Evolutionary conservation across 441 rosid genomes (phyloP), one percentile per base, ranked within the genome.

Genomic region (Flueggea neowawraea): DNA sequence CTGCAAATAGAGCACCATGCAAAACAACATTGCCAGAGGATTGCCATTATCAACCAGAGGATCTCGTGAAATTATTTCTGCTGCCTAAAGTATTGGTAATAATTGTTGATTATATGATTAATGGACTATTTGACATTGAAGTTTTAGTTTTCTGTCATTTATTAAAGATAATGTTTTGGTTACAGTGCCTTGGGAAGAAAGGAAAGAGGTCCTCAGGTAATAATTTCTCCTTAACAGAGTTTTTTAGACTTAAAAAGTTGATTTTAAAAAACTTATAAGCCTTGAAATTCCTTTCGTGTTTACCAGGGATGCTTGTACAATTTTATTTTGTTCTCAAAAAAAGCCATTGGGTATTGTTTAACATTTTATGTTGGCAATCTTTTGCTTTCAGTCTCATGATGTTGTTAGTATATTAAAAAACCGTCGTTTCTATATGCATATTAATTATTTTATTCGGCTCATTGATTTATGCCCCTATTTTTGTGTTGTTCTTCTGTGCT

Each of bases 21-120:
- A 82, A 73, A 62, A 85, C 87, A 54, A 84, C 69, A 66, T 82
- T 95, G 47, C 99, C 98, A 10, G 98, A 91, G 83, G 99, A 91
- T 83, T 89, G 92, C 70, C 97, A 95, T 72, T 95, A 88, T 69
- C 97, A 89, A 72, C 99, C 99, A 51, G 96, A 88, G 78, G 67
- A 82, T 77, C 91, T 95, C 54, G 84, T 90, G 61, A 95, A 91
- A 76, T 75, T 95, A 60, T 95, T 91, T 79, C 87, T 91, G 73
- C 79, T 87, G 32, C 97, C 99, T 8, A 79, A 87, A 63, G 71
- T 77, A 51, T 82, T 80, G 98, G 99, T 91, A 91, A 69, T 60
- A 41, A 32, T 63, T 69, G 62, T 22, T 64, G 59, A 15, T 51
- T 51, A 48, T n/a, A 52, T 54, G 61, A 51, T 63, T 50, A 43